These are phyloP conservation scores for Mucor racemosus DNA, from an alignment of 371 early-diverging fungal genomes.

Conservation along the genomic window DNA sequence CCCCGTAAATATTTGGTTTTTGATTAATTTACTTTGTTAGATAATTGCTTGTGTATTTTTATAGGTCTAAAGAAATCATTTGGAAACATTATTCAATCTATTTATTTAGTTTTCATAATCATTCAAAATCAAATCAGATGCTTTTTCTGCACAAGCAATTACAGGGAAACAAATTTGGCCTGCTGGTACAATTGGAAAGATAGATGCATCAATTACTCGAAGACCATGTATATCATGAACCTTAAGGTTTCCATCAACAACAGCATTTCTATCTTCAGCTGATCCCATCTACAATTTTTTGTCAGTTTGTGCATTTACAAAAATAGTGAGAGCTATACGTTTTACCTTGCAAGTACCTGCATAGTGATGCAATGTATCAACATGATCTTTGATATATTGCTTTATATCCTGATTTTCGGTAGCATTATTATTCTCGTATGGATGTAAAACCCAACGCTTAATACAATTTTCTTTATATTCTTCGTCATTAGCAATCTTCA, in stretches of 20 bases:
- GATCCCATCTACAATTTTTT: constrained; percentile 19
- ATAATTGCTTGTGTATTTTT: too few species aligned
- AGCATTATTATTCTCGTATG: neutral
- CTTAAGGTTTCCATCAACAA: constrained; percentile 44
- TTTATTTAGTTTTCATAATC: neutral
- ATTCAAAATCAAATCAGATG: constrained; percentile 27
- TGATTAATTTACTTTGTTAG: too few species aligned
- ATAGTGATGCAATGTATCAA: constrained; percentile 44
- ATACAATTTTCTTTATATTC: constrained; percentile 17
- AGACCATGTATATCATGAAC: constrained; percentile 46
- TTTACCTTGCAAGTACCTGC: constrained; percentile 50
- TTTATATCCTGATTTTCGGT: neutral
- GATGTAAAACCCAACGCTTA: constrained; percentile 23
- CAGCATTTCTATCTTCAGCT: constrained; percentile 23
- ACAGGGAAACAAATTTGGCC: constrained; percentile 39
- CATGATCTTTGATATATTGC: constrained; percentile 29
- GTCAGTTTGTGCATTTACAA: too few species aligned
- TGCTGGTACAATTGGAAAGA: constrained; percentile 44
- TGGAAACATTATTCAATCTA: too few species aligned
- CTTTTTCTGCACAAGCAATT: constrained; percentile 35
- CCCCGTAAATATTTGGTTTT: too few species aligned
- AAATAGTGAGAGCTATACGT: neutral
- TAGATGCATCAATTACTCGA: constrained; percentile 55
- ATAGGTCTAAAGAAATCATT: too few species aligned
- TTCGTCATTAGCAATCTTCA: constrained; percentile 18